These are phyloP conservation scores for Phylloporus sp. DNA, from an alignment of 768 basidiomycete genomes.

Conservation along the genomic window DNA sequence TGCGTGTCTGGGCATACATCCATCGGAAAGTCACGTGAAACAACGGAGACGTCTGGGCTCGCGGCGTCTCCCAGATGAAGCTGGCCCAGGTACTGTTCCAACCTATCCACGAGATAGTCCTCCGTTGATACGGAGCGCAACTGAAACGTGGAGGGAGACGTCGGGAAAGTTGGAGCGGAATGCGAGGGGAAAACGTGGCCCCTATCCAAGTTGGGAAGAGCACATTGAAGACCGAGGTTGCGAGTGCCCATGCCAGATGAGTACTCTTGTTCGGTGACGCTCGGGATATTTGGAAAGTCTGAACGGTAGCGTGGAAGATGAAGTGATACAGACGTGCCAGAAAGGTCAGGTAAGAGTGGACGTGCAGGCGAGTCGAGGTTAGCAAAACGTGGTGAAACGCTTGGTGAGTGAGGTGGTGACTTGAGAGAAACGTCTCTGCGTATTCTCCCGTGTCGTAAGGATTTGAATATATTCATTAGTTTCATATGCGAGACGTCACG, in stretches of 20 bases:
- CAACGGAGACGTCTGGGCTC: constrained; percentile 2
- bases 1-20: neutral
- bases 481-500: constrained; percentile 18
- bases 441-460: constrained; percentile 13
- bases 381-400: constrained; percentile 2
- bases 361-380: constrained; percentile 7
- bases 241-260: constrained; percentile 15
- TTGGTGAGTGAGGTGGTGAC: constrained; percentile 4
- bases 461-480: constrained; percentile 20
- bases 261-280: constrained; percentile 5
- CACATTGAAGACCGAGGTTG: neutral
- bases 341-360: neutral
- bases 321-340: neutral
- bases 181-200: neutral
- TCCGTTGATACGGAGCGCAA: constrained; percentile 16
- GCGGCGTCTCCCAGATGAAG: constrained; percentile 12
- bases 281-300: constrained; percentile 5
- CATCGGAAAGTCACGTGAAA: constrained; percentile 7
- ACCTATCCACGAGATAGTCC: constrained; percentile 19
- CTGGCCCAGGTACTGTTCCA: constrained; percentile 19
- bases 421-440: constrained; percentile 3
- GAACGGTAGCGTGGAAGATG: neutral
- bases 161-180: constrained; percentile 3
- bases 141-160: constrained; percentile 18
- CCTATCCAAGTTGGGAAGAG: neutral